These are phyloP conservation scores for Hydrangea macrophylla DNA, from an alignment of 148 eudicot species.

Conservation along the genomic window DNA sequence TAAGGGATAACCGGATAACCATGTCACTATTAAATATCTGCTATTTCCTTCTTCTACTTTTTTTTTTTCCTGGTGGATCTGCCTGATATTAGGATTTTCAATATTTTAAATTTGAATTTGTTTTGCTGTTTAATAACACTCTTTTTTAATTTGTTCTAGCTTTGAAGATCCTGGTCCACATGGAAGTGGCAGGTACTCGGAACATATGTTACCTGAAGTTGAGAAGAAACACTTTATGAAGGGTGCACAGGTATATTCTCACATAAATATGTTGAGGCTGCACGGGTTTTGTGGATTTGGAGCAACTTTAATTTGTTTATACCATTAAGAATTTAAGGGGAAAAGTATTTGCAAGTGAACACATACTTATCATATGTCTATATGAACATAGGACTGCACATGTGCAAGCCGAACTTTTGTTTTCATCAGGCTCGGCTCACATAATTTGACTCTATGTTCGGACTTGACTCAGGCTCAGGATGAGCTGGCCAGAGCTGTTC, in stretches of 20 bases:
- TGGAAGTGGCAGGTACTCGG: conserved; percentile 88
- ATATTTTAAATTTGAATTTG: conserved; percentile 6
- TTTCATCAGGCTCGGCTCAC: no score
- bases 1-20: background rate
- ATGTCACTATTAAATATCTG: background rate
- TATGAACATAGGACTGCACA: no score
- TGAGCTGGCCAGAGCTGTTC: no score
- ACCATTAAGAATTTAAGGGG: no score
- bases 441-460: no score
- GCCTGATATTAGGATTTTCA: background rate
- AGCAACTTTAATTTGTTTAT: background rate
- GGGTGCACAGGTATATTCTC: conserved; percentile 81
- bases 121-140: conserved; percentile 9
- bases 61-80: background rate
- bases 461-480: no score
- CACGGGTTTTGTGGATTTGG: background rate
- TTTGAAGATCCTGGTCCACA: conserved; percentile 97
- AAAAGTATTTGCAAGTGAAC: no score
- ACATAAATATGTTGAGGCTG: background rate
- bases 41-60: background rate
- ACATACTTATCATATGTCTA: no score
- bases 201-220: conserved; percentile 89
- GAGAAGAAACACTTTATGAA: conserved; percentile 76
- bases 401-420: no score
- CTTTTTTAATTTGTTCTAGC: conserved; percentile 40